phyloP scores from a whole-genome alignment of 805 yeast genomes.

The Hanseniaspora lachancei region DNA sequence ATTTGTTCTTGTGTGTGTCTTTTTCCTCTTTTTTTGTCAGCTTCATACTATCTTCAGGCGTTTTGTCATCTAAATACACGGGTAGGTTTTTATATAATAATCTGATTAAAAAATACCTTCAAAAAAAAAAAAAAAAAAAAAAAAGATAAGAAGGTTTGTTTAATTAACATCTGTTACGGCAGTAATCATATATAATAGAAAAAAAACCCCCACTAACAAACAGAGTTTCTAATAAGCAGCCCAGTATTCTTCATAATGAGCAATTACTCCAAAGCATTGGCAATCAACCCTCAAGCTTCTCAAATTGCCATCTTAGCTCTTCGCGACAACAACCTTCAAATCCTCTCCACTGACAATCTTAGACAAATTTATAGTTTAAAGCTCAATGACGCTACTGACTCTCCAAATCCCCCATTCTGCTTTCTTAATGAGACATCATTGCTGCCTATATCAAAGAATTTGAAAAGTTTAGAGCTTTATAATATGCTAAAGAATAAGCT shows the following conservation, averaged over 20 bases:
- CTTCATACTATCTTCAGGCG: too few species aligned
- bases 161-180: too few species aligned
- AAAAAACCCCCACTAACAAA: too few species aligned
- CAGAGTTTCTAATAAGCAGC: not conserved
- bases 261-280: not conserved
- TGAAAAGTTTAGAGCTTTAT: constrained; percentile 1
- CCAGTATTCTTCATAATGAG: not conserved
- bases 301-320: not conserved
- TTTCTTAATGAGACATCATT: constrained; percentile 11
- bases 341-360: constrained; percentile 3
- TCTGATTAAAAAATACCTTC: not conserved
- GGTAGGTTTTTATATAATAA: not conserved
- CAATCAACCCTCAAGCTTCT: constrained; percentile 6
- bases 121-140: not conserved
- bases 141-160: not conserved
- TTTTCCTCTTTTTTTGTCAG: too few species aligned
- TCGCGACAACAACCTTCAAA: not conserved
- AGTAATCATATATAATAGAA: too few species aligned
- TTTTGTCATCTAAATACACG: too few species aligned
- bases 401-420: not conserved
- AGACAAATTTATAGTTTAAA: constrained; percentile 1
- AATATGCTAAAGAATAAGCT: constrained; percentile 10
- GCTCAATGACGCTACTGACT: not conserved
- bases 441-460: constrained; percentile 2
- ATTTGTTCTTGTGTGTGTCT: too few species aligned